A percentile compares a stretch with the other conserved stretches of the same genome.
These are phyloP conservation scores for Pichia insulana DNA, from an alignment of 805 yeast species.

Conservation along the genomic window DNA sequence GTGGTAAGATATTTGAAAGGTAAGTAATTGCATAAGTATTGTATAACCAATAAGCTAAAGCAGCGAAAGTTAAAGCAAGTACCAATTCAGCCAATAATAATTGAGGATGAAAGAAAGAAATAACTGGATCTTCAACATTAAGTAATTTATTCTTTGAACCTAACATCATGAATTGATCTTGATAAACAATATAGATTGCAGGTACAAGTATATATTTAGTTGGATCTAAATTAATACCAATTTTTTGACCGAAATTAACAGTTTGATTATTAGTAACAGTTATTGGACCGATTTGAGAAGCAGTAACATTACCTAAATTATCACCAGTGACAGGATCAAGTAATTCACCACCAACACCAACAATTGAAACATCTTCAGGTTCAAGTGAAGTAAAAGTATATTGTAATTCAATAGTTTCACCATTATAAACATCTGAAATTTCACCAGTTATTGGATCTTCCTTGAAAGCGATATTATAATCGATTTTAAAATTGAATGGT, in stretches of 20 bases:
- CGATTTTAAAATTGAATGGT: conserved; percentile 39
- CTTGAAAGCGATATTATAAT: conserved; percentile 32
- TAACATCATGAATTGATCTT: conserved; percentile 43
- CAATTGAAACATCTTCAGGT: conserved; percentile 39
- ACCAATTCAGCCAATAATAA: conserved; percentile 54
- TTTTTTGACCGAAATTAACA: conserved; percentile 44
- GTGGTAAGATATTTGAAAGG: conserved; percentile 32
- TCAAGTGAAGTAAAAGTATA: conserved; percentile 50
- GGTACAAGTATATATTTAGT: conserved; percentile 54
- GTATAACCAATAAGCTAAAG: conserved; percentile 40
- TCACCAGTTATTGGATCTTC: conserved; percentile 36
- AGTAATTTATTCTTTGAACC: conserved; percentile 52
- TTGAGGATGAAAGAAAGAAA: conserved; percentile 68
- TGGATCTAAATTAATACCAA: conserved; percentile 51
- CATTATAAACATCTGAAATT: conserved; percentile 37
- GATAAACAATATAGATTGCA: conserved; percentile 42
- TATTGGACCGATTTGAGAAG: conserved; percentile 55
- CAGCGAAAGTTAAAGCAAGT: conserved; percentile 40
- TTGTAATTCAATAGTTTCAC: conserved; percentile 43
- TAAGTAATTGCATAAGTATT: conserved; percentile 38
- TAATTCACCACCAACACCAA: conserved; percentile 65
- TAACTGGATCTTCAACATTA: conserved; percentile 50
- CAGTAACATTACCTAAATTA: conserved; percentile 52
- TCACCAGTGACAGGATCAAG: conserved; percentile 46
- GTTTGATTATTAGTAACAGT: conserved; percentile 41